Evolutionary conservation across 148 eudicot species (phyloP).

Genomic region (Polygonum aviculare): DNA sequence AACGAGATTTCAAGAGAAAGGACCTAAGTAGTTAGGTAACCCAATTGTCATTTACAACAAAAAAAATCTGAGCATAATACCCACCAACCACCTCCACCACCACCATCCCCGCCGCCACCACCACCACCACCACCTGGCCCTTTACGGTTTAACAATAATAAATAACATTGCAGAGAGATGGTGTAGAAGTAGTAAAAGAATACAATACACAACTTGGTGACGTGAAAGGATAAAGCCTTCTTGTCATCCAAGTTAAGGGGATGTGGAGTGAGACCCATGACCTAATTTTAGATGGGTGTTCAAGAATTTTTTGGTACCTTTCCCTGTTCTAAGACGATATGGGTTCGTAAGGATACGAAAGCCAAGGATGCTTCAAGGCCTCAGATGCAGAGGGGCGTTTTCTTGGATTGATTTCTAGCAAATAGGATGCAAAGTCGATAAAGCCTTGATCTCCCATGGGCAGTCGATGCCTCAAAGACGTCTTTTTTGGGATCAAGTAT

Average conservation of each 20-base stretch:
- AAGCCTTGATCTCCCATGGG: conserved; percentile 99
- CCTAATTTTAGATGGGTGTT: background rate
- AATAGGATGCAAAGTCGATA: conserved; percentile 84
- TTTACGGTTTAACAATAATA: conserved; percentile 2
- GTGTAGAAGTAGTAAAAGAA: background rate
- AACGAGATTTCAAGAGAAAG: background rate
- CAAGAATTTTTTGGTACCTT: background rate
- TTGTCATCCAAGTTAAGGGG: background rate
- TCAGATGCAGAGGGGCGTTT: conserved; percentile 95
- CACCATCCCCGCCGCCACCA: background rate
- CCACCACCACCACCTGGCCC: background rate
- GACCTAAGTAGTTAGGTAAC: background rate
- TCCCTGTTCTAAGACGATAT: conserved; percentile 53
- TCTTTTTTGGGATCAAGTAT: conserved; percentile 94
- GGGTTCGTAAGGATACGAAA: conserved; percentile 93
- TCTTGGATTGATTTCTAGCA: conserved; percentile 83
- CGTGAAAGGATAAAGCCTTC: background rate
- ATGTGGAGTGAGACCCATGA: background rate
- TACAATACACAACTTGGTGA: conserved; percentile 7
- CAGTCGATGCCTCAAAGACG: conserved; percentile 82
- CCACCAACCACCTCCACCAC: background rate
- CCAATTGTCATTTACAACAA: conserved; percentile 4
- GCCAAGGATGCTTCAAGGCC: conserved; percentile 96
- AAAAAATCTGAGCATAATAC: background rate
- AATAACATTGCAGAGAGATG: background rate